A percentile compares a stretch with the other conserved stretches of the same genome.
Conservation (phyloP, 108 stramenopile genomes). For the Cyclotella cryptica region DNA sequence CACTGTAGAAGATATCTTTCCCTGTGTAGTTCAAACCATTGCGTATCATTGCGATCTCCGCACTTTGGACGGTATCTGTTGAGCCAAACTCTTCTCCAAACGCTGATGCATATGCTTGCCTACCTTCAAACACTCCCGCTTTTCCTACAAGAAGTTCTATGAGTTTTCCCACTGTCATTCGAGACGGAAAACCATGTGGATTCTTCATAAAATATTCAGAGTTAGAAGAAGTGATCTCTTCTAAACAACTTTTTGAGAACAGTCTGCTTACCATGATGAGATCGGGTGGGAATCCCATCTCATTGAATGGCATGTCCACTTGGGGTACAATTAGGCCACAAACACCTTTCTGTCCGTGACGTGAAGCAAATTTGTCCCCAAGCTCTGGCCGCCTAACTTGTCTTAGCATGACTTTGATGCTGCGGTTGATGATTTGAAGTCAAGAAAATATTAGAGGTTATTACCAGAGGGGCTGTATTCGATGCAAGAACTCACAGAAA, state of each 20-base stretch:
- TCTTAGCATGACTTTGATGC: constrained; percentile 93
- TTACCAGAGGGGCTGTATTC: neutral
- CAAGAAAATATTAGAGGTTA: neutral
- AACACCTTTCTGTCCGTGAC: constrained; percentile 99
- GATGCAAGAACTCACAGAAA: constrained; percentile 65
- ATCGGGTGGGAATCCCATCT: constrained; percentile 95
- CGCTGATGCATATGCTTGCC: constrained; percentile 96
- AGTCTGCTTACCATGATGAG: constrained; percentile 90
- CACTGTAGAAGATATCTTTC: constrained; percentile 96
- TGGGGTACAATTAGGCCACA: constrained; percentile 96
- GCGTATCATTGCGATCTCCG: constrained; percentile 89
- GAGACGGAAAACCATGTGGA: constrained; percentile 99
- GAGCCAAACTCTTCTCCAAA: constrained; percentile 98
- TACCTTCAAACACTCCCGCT: constrained; percentile 91
- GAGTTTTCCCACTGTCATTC: constrained; percentile 99
- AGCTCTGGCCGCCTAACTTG: constrained; percentile 96
- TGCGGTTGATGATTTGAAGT: neutral
- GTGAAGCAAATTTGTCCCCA: constrained; percentile 98
- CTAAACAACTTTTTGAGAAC: neutral
- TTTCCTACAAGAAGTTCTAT: constrained; percentile 98
- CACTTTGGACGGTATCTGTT: constrained; percentile 88
- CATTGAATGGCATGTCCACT: constrained; percentile 98
- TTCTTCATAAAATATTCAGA: constrained; percentile 53
- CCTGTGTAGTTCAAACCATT: constrained; percentile 97
- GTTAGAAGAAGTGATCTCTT: neutral